Base-by-base conservation (phyloP, 108 stramenopile species). In the Nitzschia sp. region DNA sequence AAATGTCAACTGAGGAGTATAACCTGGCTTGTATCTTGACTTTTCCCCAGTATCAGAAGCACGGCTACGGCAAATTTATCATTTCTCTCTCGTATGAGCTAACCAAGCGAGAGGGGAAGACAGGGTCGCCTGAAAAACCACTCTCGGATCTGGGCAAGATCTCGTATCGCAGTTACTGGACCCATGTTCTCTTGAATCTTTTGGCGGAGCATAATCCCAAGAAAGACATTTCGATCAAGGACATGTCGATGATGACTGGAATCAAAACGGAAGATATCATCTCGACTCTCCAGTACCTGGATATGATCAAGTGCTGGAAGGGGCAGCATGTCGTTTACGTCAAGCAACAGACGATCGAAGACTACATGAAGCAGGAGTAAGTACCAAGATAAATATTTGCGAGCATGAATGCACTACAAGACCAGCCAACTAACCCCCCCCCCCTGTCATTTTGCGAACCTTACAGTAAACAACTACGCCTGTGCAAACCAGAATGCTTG, bases 1-100 rank as follows among this genome's bases (percentile, higher is more conserved):
- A 95, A 75, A 81, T 51, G 15, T 88, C 92, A 6, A 79, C 83
- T 19, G 97, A 97, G 73, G 94, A 94, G n/a, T 97, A 98, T 83
- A 99, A 99, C 72, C 62, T 99, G 69, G 98, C 99, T 23, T 99
- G 99, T 70, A 99, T 99, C 48, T 71, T 99, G 9, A 98, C 97
- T 1, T 98, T 99, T 81, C 99, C 99, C 3, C 98, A 97, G 78
- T 98, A 88, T 74, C 99, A 98, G 76, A 85, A 98, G 66, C 90
- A 91, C 58, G 99, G 99, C 23, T 98, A 97, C 72, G 99, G 98
- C 55, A 99, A 98, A 79, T 96, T 99, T 76, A 96, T 99, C 60
- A 98, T 99, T 57, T 87, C 86, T 34, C 68, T 98, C 42, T 93
- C 91, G 18, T 99, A 98, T 78, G 99, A 94, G 70, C 76, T 94